A percentile compares a stretch with the other conserved stretches of the same genome.
Conservation (phyloP, 1,139 yeast species). For the Komagataea norvegica region DNA sequence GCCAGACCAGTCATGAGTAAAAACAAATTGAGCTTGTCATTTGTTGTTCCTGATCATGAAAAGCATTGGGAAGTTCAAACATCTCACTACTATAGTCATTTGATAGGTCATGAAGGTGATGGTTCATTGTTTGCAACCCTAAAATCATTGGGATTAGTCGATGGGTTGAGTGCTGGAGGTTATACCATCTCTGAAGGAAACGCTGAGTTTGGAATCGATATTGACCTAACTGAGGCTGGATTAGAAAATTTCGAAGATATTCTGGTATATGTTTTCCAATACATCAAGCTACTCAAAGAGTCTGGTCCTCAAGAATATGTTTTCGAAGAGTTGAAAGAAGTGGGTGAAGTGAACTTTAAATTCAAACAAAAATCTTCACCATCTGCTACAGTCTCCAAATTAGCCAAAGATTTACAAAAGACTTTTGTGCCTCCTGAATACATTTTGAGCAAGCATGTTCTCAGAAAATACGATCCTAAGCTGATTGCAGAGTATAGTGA, state of each 20-base stretch:
- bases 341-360: slow-evolving; percentile 49
- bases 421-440: slow-evolving; percentile 56
- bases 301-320: slow-evolving; percentile 59
- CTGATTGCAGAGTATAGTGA: slow-evolving; percentile 48
- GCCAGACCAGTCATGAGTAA: slow-evolving; percentile 83
- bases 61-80: slow-evolving; percentile 66
- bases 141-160: slow-evolving; percentile 76
- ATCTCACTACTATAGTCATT: slow-evolving; percentile 64
- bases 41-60: slow-evolving; percentile 72
- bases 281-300: slow-evolving; percentile 51
- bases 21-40: slow-evolving; percentile 60
- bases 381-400: slow-evolving; percentile 50
- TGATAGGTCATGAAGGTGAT: slow-evolving; percentile 86
- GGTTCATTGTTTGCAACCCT: slow-evolving; percentile 74
- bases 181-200: slow-evolving; percentile 65
- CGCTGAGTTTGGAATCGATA: slow-evolving; percentile 59
- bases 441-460: slow-evolving; percentile 53
- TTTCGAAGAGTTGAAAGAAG: slow-evolving; percentile 43
- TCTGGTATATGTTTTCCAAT: slow-evolving; percentile 59
- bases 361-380: slow-evolving; percentile 66
- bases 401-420: slow-evolving; percentile 47
- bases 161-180: slow-evolving; percentile 70
- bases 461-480: slow-evolving; percentile 54
- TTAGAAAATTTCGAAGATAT: slow-evolving; percentile 59
- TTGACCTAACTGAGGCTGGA: slow-evolving; percentile 76